Evolutionary conservation across 23 red algal genomes (phyloP), one percentile per base, ranked within the genome.

Genomic region (Gracilaria domingensis): DNA sequence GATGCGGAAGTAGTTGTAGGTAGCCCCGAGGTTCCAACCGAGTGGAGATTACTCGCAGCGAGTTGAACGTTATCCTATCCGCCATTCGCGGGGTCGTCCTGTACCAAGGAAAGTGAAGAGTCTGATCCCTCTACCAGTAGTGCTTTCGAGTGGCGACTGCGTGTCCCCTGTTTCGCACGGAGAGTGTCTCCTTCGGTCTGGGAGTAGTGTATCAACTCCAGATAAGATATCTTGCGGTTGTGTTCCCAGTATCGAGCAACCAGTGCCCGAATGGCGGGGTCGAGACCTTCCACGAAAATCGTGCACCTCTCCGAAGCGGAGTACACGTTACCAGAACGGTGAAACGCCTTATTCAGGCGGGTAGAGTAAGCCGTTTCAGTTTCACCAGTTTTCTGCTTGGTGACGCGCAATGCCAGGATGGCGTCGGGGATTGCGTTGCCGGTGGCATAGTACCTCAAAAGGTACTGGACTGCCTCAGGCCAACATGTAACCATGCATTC

Each of bases 251-350:
- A 82, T 0, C 49, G 42, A n/a, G 0, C 78, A 0, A 55, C 25
- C n/a, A 55, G 9, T 13, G 78, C 13, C 35, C 78, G n/a, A 59
- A 30, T 82, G 8, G 33, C 17, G 17, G 25, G 32, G 49, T 21
- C 40, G 11, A 82, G 47, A 9, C 78, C 78, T 0, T 82, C 21
- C 29, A 82, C 45, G 30, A 82, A 82, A 8, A 61, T 56, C 17
- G 4, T 82, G 14, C 51, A 8, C 14, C 51, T 7, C 51, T 55
- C 51, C 1, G 11, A 1, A 2, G 51, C 51, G 14, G 51, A 55
- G 24, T 55, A 20, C 1, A 55, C 51, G 18, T 55, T 55, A 14
- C 51, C 51, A 55, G 1, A 55, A 5, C 55, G 47, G 78, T 40
- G 23, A 34, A 53, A 38, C 2, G 49, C 49, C 30, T 60, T 59